These are phyloP conservation scores for Chamaenerion angustifolium DNA, from an alignment of 345 rosid species.

Conservation along the genomic window DNA sequence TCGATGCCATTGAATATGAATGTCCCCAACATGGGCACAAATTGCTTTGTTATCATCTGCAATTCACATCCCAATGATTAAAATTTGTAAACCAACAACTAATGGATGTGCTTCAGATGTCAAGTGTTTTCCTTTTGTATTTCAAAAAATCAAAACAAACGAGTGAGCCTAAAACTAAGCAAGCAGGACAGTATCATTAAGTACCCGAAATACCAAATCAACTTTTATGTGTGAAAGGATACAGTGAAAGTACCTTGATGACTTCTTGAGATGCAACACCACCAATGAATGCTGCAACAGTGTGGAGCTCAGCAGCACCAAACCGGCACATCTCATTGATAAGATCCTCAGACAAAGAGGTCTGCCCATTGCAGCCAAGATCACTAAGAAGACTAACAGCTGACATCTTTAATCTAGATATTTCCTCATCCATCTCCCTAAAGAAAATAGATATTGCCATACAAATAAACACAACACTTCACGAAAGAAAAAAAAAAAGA, in stretches of 20 bases:
- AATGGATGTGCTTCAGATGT: neutral
- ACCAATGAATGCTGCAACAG: slow-evolving; percentile 82
- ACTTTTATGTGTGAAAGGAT: neutral
- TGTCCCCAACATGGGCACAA: slow-evolving; percentile 80
- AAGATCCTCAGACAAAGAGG: slow-evolving; percentile 68
- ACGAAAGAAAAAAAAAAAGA: neutral
- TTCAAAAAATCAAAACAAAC: too few species aligned
- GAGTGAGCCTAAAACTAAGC: too few species aligned
- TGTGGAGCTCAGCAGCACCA: slow-evolving; percentile 95
- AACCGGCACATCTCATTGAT: slow-evolving; percentile 89
- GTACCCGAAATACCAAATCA: too few species aligned
- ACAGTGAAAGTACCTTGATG: slow-evolving; percentile 47
- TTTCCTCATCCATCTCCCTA: slow-evolving; percentile 85
- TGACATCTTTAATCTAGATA: slow-evolving; percentile 61
- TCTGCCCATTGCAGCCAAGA: slow-evolving; percentile 72
- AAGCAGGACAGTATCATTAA: too few species aligned
- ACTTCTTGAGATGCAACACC: slow-evolving; percentile 93
- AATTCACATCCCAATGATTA: neutral
- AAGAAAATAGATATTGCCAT: slow-evolving; percentile 1
- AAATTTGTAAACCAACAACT: neutral
- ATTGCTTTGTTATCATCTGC: slow-evolving; percentile 88
- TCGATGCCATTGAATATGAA: slow-evolving; percentile 89
- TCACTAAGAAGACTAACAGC: slow-evolving; percentile 58
- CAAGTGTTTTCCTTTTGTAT: neutral
- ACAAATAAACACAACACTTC: neutral